A percentile compares a stretch with the other conserved stretches of the same genome.
phyloP scores from a whole-genome alignment of 1,139 yeast species.

The Yamadazyma mexicana region DNA sequence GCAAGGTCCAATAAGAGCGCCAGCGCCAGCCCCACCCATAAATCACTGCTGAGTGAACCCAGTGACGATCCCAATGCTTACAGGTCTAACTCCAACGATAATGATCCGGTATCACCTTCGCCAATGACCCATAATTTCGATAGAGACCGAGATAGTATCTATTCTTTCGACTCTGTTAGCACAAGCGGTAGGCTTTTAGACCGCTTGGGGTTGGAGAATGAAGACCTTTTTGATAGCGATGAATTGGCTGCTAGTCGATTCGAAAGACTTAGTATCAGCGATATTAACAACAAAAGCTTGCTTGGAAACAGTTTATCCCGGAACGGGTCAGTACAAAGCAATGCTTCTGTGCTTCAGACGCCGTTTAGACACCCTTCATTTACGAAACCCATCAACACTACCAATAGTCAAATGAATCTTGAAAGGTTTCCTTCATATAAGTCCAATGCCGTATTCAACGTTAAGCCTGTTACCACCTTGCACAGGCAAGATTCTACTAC shows the following conservation, averaged over 20 bases:
- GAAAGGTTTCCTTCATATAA: slow-evolving; percentile 11
- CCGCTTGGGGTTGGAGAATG: slow-evolving; percentile 34
- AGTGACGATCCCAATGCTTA: no score
- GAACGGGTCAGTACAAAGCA: slow-evolving; percentile 2
- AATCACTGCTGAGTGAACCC: not conserved
- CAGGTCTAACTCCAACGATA: no score
- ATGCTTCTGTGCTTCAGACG: slow-evolving; percentile 3
- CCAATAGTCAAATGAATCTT: slow-evolving; percentile 1
- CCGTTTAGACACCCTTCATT: slow-evolving; percentile 6
- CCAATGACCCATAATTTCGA: slow-evolving; percentile 2
- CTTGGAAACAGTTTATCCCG: not conserved
- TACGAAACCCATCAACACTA: not conserved
- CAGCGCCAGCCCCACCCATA: slow-evolving; percentile 7
- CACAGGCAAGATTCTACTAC: slow-evolving; percentile 6
- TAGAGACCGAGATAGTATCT: slow-evolving; percentile 33
- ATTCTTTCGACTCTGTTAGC: slow-evolving; percentile 47
- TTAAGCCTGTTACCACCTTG: slow-evolving; percentile 6
- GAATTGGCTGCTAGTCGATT: slow-evolving; percentile 7
- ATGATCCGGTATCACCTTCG: slow-evolving; percentile 8
- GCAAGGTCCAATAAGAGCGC: slow-evolving; percentile 10
- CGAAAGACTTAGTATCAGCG: slow-evolving; percentile 12
- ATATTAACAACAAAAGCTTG: slow-evolving; percentile 4
- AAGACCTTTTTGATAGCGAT: slow-evolving; percentile 21
- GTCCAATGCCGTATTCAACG: slow-evolving; percentile 6
- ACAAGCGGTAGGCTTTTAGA: slow-evolving; percentile 46